These are phyloP conservation scores for Ophiosphaerella narmari DNA, from an alignment of 2,329 filamentous ascomycete species.

Conservation along the genomic window DNA sequence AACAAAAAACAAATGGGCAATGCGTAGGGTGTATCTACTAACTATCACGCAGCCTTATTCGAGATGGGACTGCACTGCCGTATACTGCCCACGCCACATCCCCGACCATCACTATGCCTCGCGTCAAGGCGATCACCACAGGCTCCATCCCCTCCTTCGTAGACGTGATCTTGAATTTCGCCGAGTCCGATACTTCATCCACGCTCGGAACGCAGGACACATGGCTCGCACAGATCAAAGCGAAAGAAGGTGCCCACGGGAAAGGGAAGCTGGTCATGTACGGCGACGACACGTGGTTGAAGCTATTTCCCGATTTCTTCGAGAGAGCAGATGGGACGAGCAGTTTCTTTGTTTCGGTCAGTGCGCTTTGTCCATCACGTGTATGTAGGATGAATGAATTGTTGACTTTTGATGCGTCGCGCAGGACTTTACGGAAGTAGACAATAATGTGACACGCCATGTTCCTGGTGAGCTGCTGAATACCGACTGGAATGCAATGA, in stretches of 20 bases:
- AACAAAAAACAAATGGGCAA: background rate
- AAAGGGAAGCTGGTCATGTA: conserved; percentile 82
- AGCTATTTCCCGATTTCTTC: conserved; percentile 90
- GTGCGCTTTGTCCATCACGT: conserved; percentile 45
- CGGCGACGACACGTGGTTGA: conserved; percentile 97
- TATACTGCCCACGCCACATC: conserved; percentile 97
- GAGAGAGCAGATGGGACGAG: conserved; percentile 87
- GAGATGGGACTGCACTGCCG: conserved; percentile 79
- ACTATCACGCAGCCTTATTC: conserved; percentile 69
- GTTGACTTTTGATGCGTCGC: conserved; percentile 27
- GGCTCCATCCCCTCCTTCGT: conserved; percentile 98
- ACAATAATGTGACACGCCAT: conserved; percentile 95
- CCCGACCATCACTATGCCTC: conserved; percentile 97
- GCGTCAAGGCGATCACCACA: conserved; percentile 95
- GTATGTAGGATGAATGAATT: conserved; percentile 41
- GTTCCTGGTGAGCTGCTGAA: conserved; percentile 74
- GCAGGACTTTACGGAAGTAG: conserved; percentile 96
- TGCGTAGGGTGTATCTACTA: background rate
- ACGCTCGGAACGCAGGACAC: conserved; percentile 88
- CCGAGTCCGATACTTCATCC: conserved; percentile 89
- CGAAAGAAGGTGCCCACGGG: conserved; percentile 50
- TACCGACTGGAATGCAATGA: conserved; percentile 88
- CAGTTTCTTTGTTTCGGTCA: conserved; percentile 96
- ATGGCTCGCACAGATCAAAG: conserved; percentile 92
- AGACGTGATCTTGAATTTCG: conserved; percentile 94